Base-by-base conservation (phyloP, 179 eudicot species). In the Dionaea muscipula region DNA sequence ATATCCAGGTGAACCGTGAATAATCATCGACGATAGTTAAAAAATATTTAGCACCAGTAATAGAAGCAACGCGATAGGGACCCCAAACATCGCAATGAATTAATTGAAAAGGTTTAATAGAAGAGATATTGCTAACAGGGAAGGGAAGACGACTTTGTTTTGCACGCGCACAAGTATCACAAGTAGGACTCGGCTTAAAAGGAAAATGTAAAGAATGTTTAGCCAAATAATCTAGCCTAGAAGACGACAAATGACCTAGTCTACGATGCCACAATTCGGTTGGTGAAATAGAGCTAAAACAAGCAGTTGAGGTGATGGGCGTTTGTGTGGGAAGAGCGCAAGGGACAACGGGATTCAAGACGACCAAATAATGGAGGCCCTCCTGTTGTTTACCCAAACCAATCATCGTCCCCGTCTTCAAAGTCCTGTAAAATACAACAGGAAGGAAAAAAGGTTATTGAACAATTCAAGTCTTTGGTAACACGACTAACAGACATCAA, bases 351-450 rank as follows among this genome's bases (percentile, higher is more conserved):
- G 15, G 6, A 17, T 26, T 31, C 11, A 49, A 10, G 31, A 35
- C 46, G n/a, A 59, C 55, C 55, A 59, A 48, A 12, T 48, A 48
- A 26, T 59, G 47, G 12, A 59, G 54, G 10, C 55, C 54, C 1
- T 47, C 55, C 15, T 18, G 23, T 59, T 59, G 63, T 59, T 59
- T 38, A 23, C 56, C 39, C 41, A 53, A 53, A 35, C 56, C 56
- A 53, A 53, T 51, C 19, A 18, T 51, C 55, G 15, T 59, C 55
- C 46, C 23, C 55, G 36, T 47, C 11, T 4, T 16, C 54, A 59
- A 28, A 8, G 35, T 28, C 35, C 35, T 28, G 35, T 3, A 28
- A 28, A 8, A 28, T 28, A 8, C 35, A 28, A 28, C 5, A 28
- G 35, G 3, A 3, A 8, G 35, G 35, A 28, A 28, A 28, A 28